These are phyloP conservation scores for Vitis amurensis DNA, from an alignment of 164 flowering plant species.

Conservation along the genomic window DNA sequence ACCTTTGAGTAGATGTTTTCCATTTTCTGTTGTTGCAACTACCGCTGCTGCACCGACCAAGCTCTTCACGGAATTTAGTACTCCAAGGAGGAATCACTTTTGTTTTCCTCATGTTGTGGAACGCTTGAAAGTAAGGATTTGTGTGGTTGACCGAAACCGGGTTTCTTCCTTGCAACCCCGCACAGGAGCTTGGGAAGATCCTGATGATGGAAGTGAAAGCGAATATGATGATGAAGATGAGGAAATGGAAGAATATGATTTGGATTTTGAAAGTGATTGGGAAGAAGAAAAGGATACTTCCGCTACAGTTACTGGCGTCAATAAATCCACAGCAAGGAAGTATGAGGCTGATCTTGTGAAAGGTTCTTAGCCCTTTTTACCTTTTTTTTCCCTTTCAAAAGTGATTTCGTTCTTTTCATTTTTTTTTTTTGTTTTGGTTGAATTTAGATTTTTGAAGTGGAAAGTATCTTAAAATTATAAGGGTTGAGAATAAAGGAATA, in stretches of 20 bases:
- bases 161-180: slow-evolving; percentile 12
- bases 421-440: neutral
- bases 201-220: slow-evolving; percentile 59
- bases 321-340: slow-evolving; percentile 8
- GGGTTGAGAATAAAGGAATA: no score
- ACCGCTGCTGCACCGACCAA: neutral
- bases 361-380: slow-evolving; percentile 32
- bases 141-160: slow-evolving; percentile 8
- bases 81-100: neutral
- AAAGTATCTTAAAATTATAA: no score
- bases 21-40: slow-evolving; percentile 1
- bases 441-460: neutral
- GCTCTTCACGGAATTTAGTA: neutral
- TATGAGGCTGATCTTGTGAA: slow-evolving; percentile 45
- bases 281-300: slow-evolving; percentile 31
- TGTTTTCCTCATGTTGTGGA: neutral
- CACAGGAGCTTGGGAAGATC: slow-evolving; percentile 64
- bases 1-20: neutral
- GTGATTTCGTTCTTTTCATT: neutral
- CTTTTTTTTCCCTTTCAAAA: neutral
- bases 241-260: slow-evolving; percentile 37
- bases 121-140: neutral
- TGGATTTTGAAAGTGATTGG: slow-evolving; percentile 59
- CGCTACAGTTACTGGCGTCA: neutral
- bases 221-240: slow-evolving; percentile 48